phyloP scores from a whole-genome alignment of 2,329 filamentous ascomycete species.

The Fusarium aywerte region DNA sequence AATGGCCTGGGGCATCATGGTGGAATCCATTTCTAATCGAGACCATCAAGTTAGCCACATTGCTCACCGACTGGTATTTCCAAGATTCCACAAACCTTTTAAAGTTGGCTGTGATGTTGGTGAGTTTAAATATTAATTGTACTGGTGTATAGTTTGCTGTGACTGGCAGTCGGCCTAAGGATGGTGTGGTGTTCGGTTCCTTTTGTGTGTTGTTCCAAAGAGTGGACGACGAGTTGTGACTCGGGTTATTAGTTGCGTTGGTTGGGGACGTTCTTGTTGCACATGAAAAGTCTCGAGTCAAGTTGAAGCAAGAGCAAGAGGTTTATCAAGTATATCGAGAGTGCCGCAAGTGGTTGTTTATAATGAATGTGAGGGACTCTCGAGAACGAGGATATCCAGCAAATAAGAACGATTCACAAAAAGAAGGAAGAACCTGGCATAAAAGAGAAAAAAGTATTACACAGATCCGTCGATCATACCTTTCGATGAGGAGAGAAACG shows the following conservation, averaged over 20 bases:
- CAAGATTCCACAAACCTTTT: slow-evolving; percentile 42
- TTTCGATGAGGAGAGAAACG: slow-evolving; percentile 51
- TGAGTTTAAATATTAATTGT: slow-evolving; percentile 45
- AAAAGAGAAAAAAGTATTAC: slow-evolving; percentile 59
- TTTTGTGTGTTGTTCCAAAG: slow-evolving; percentile 44
- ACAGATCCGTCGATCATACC: slow-evolving; percentile 61
- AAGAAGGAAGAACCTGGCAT: slow-evolving; percentile 62
- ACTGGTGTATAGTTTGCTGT: slow-evolving; percentile 44
- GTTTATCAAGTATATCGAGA: slow-evolving; percentile 39
- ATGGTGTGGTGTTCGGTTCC: slow-evolving; percentile 44
- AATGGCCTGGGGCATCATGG: slow-evolving; percentile 69
- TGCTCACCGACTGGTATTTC: slow-evolving; percentile 19
- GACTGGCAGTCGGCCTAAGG: slow-evolving; percentile 42
- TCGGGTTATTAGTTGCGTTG: slow-evolving; percentile 45
- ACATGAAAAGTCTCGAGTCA: slow-evolving; percentile 45
- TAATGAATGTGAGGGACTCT: slow-evolving; percentile 58
- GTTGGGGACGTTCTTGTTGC: slow-evolving; percentile 47
- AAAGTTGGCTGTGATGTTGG: slow-evolving; percentile 29
- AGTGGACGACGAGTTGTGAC: slow-evolving; percentile 58
- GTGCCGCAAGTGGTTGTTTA: slow-evolving; percentile 42
- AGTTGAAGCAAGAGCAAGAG: slow-evolving; percentile 34
- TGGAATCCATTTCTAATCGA: slow-evolving; percentile 70
- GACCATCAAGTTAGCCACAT: slow-evolving; percentile 33
- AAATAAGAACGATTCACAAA: slow-evolving; percentile 58
- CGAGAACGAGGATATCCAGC: slow-evolving; percentile 55